phyloP scores from a whole-genome alignment of 108 stramenopile species.

The Conticribra guillardii region DNA sequence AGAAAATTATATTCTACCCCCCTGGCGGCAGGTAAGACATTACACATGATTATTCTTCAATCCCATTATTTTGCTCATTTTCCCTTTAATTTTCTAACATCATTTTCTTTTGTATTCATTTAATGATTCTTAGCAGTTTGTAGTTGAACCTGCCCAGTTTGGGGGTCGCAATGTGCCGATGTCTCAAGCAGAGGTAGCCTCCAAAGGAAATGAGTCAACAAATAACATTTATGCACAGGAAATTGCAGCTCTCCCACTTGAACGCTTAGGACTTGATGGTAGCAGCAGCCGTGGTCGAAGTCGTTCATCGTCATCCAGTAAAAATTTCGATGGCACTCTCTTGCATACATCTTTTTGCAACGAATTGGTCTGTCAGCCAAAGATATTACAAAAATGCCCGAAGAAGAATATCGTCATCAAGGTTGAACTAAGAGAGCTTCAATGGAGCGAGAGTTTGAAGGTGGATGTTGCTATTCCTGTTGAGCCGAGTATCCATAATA shows the following conservation, averaged over 20 bases:
- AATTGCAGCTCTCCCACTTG: conserved; percentile 67
- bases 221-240: conserved; percentile 73
- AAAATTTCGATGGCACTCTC: conserved; percentile 58
- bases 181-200: conserved; percentile 2
- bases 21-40: conserved; percentile 50
- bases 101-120: too few species aligned
- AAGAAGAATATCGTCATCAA: conserved; percentile 82
- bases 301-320: conserved; percentile 20
- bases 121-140: too few species aligned
- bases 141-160: conserved; percentile 68
- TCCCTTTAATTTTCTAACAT: too few species aligned
- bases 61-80: too few species aligned
- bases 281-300: conserved; percentile 28
- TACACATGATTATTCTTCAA: too few species aligned
- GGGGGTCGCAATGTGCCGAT: conserved; percentile 60
- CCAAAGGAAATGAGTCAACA: conserved; percentile 1
- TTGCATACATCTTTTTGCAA: conserved; percentile 82
- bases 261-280: conserved; percentile 29
- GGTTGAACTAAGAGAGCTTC: conserved; percentile 74
- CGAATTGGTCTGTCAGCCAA: conserved; percentile 80
- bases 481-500: conserved; percentile 71
- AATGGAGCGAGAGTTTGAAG: conserved; percentile 62
- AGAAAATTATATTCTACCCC: conserved; percentile 49
- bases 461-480: conserved; percentile 63
- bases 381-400: conserved; percentile 66